Percentiles rank a stretch among this genome's conserved stretches.
These are phyloP conservation scores for Glycine soja DNA, from an alignment of 306 rosid genomes.

Conservation along the genomic window DNA sequence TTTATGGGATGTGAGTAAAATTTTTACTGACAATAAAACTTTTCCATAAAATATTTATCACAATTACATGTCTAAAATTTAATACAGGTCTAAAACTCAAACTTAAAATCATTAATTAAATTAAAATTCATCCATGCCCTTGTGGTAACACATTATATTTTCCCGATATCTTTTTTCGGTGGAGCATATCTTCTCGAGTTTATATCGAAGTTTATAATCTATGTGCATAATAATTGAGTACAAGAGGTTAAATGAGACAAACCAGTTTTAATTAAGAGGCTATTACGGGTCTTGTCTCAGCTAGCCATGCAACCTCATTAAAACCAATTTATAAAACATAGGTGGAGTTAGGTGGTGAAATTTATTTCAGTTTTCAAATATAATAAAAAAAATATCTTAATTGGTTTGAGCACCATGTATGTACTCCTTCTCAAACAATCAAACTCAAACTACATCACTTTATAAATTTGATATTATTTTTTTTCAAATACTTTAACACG, in stretches of 20 bases:
- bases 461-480: not conserved
- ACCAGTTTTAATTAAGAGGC: not conserved
- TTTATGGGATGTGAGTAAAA: too few species aligned
- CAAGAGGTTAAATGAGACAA: not conserved
- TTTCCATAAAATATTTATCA: too few species aligned
- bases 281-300: not conserved
- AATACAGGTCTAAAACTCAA: too few species aligned
- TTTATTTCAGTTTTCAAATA: not conserved
- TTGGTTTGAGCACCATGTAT: not conserved
- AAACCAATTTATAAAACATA: not conserved
- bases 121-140: too few species aligned
- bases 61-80: too few species aligned
- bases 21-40: too few species aligned
- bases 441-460: not conserved
- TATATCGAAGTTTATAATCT: too few species aligned
- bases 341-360: not conserved
- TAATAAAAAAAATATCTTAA: not conserved
- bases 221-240: too few species aligned
- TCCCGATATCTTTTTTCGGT: too few species aligned
- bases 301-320: not conserved
- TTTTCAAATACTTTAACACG: not conserved
- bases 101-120: too few species aligned
- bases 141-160: too few species aligned
- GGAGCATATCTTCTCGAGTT: too few species aligned
- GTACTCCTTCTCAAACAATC: not conserved